These are phyloP conservation scores for Alternaria sp. DNA, from an alignment of 2,329 filamentous ascomycete species.

Conservation along the genomic window DNA sequence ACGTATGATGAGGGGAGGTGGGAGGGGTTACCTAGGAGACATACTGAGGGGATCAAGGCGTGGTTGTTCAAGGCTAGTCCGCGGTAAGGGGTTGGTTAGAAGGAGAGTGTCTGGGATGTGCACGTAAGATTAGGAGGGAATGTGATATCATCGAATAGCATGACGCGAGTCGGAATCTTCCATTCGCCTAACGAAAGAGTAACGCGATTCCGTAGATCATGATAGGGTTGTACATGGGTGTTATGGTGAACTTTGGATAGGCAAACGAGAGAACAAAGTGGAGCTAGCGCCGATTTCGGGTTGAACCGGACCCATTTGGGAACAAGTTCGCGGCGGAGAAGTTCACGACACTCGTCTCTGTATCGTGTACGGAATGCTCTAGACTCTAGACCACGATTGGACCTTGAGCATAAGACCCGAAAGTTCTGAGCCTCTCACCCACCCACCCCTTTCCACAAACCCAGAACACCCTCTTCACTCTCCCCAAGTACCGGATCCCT, in stretches of 20 bases:
- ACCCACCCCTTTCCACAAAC: constrained; percentile 43
- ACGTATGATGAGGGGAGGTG: constrained; percentile 39
- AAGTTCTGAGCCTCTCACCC: no score
- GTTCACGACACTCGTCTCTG: background rate
- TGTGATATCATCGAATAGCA: background rate
- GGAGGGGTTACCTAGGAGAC: constrained; percentile 28
- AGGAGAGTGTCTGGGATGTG: no score
- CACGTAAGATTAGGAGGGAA: no score
- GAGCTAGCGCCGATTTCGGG: constrained; percentile 7
- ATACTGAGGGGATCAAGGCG: constrained; percentile 24
- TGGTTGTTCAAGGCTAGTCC: constrained; percentile 36
- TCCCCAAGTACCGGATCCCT: constrained; percentile 60
- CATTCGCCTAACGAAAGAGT: background rate
- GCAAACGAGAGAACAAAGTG: constrained; percentile 35
- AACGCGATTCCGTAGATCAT: constrained; percentile 28
- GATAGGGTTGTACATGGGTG: constrained; percentile 31
- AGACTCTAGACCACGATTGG: no score
- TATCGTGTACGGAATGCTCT: background rate
- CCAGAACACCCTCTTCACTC: constrained; percentile 49
- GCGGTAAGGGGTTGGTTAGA: background rate
- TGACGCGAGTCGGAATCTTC: background rate
- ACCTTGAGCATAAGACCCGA: no score
- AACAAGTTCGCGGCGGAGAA: background rate
- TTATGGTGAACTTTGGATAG: constrained; percentile 32
- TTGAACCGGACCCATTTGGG: background rate